Base-by-base conservation (phyloP, 2,329 filamentous ascomycete species). In the Pseudocercospora musae region DNA sequence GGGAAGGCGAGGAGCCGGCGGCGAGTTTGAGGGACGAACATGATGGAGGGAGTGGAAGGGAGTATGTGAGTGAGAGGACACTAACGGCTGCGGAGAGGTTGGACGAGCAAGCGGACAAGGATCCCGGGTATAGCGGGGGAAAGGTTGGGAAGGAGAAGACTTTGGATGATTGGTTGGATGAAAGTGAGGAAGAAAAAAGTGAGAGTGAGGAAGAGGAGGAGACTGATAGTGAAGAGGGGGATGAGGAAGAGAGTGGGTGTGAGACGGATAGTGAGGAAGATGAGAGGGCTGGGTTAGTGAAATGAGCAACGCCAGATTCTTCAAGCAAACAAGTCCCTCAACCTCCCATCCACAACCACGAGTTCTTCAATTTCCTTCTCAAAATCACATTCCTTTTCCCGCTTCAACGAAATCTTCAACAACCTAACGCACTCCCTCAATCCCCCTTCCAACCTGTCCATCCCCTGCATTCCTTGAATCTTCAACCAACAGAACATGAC, bases 91-190 rank as follows among this genome's bases (percentile, higher is more conserved):
- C 88, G 0, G 85, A 88, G 64, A 84, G 80, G 70, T 77, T 92
- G 48, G 89, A 91, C 68, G 84, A 84, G 21, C 85, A 83, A 1
- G 78, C 78, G 76, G 61, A 76, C 58, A 71, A 76, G 73, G 67
- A 76, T 68, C 74, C 72, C 11, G 77, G 76, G 8, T 77, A 74
- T 42, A 76, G 78, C 13, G 87, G 87, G 71, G 76, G 85, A 0
- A 69, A 68, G 55, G 70, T 67, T 13, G 63, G 71, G 15, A 87
- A 87, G 57, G 86, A 86, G 44, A 96, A 96, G 83, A 91, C 89
- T 20, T 79, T 99, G 65, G 92, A 98, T 78, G 92, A 96, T 74
- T 98, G 95, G 93, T 81, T 98, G 60, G 92, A 89, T 4, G 82
- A 80, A 27, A 83, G 81, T 21, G 85, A 82, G 1, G 84, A 84